phyloP scores from a whole-genome alignment of 345 rosid species.

The Arabidopsis suecica region DNA sequence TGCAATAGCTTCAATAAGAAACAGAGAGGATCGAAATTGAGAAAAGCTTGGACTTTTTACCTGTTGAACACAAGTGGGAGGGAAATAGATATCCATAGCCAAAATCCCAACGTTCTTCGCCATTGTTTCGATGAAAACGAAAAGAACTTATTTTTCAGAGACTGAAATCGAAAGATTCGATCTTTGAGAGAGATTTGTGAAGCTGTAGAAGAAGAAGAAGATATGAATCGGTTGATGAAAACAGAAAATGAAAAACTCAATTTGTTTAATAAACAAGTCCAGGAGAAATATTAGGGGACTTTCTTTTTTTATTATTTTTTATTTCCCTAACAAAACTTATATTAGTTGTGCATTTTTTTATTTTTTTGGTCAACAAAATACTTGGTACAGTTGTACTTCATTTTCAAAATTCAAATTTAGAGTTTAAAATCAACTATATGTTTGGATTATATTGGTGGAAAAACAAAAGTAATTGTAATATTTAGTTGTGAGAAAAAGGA shows the following conservation, averaged over 20 bases:
- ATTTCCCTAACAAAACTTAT: neutral
- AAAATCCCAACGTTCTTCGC: constrained; percentile 97
- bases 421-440: neutral
- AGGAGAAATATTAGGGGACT: constrained; percentile 17
- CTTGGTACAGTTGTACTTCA: constrained; percentile 3
- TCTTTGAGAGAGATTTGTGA: constrained; percentile 27
- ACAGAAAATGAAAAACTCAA: constrained; percentile 30
- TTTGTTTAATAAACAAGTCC: constrained; percentile 36
- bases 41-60: constrained; percentile 40
- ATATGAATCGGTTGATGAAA: constrained; percentile 37
- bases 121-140: constrained; percentile 48
- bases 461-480: neutral
- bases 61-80: constrained; percentile 96
- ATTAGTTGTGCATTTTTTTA: constrained; percentile 9
- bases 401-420: neutral
- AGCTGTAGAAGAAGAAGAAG: constrained; percentile 4
- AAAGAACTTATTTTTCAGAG: neutral
- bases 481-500: neutral
- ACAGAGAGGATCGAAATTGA: neutral
- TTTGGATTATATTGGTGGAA: neutral
- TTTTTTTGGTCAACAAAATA: neutral
- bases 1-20: constrained; percentile 1
- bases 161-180: constrained; percentile 24
- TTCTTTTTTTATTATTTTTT: neutral
- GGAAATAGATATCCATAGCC: constrained; percentile 96